Evolutionary conservation across 169 alveolate species (phyloP), one percentile per base, ranked within the genome.

Genomic region (Plasmodium sp.): DNA sequence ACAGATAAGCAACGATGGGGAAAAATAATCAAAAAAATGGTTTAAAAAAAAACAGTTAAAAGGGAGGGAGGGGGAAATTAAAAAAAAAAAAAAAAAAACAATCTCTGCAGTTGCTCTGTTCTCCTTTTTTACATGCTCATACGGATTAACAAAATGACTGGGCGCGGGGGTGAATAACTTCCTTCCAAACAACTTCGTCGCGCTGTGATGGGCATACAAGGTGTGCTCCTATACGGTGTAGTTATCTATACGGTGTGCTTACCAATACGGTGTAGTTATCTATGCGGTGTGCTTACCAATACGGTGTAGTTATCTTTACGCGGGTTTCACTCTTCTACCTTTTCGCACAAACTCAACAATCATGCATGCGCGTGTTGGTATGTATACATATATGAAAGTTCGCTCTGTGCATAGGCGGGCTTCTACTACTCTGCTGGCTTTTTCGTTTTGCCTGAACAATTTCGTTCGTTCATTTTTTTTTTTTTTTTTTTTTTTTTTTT

Each of bases 21-120:
- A 27, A 90, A 41, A 73, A 90, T 48, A 27, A 79, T 18, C 9
- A 62, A 27, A 85, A 85, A 85, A 79, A 90, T 22, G 27, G 27
- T 22, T 22, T 22, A 48, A 79, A 91, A 80, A 56, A 84, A 54
- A 81, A 51, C 27, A 22, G 27, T 22, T 22, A 22, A 22, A 22
- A 22, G 27, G 27, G 27, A 22, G 27, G 27, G 27, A 22, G 27
- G 27, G 27, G 27, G 27, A 22, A 22, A 22, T 22, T 22, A 22
- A 22, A 22, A 62, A 4, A 58, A 58, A 16, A 58, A 58, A 58
- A 22, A 10, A 58, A 58, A 58, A 58, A 58, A 58, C 5, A 58
- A 58, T 58, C 74, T 58, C 74, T 58, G 33, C 74, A 58, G 74
- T 58, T 58, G 33, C 22, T 16, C 33, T 9, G 6, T 58, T 58